Evolutionary conservation across 2,329 filamentous ascomycete species (phyloP).

Genomic region (Dothidotthia symphoricarpi): DNA sequence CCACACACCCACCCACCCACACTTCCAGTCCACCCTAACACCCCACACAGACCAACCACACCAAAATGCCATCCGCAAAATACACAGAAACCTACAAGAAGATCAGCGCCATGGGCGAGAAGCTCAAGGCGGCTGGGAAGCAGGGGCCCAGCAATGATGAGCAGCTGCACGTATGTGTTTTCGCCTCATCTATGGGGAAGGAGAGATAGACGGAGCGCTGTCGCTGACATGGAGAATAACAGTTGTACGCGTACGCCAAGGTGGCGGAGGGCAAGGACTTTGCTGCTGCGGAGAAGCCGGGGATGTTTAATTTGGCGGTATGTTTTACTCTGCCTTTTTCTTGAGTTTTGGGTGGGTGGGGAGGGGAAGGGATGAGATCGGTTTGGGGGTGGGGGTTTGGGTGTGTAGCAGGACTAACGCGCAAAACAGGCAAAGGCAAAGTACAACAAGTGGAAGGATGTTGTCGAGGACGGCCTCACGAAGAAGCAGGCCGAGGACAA

Average conservation of each 20-base stretch:
- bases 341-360: too few species aligned
- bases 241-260: slow-evolving; percentile 56
- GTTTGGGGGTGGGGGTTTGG: too few species aligned
- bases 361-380: too few species aligned
- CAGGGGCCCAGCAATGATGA: slow-evolving; percentile 33
- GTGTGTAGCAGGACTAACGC: not conserved
- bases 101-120: slow-evolving; percentile 32
- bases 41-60: not conserved
- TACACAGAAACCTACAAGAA: slow-evolving; percentile 36
- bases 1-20: slow-evolving; percentile 5
- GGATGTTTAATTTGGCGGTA: slow-evolving; percentile 71
- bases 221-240: not conserved
- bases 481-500: slow-evolving; percentile 68
- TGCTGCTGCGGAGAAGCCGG: slow-evolving; percentile 51
- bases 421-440: slow-evolving; percentile 72
- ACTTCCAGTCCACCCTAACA: not conserved
- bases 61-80: slow-evolving; percentile 30
- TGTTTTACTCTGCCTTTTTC: slow-evolving; percentile 13
- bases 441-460: slow-evolving; percentile 71
- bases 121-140: slow-evolving; percentile 29
- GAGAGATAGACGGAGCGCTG: not conserved
- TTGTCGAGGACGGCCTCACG: slow-evolving; percentile 62
- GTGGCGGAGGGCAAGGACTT: slow-evolving; percentile 42
- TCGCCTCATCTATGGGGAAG: not conserved
- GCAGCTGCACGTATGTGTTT: slow-evolving; percentile 51